Evolutionary conservation across 805 yeast species (phyloP).

Genomic region (Alloascoidea hylecoeti): DNA sequence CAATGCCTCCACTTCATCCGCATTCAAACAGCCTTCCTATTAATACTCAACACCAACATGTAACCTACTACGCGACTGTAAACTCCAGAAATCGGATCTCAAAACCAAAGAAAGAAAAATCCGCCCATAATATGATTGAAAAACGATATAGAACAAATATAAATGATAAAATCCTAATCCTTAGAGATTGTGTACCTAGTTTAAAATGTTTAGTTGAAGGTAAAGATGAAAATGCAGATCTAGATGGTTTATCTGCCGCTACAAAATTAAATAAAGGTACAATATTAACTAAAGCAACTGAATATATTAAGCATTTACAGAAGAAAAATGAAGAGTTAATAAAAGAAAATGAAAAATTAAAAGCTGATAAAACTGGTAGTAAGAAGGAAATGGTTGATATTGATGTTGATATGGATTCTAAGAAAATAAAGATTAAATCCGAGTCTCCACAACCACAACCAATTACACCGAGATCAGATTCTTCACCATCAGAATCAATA

Average conservation of each 20-base stretch:
- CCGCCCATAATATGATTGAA: conserved; percentile 69
- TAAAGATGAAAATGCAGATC: conserved; percentile 29
- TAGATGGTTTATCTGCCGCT: conserved; percentile 70
- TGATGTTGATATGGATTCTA: conserved; percentile 1
- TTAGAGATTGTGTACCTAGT: conserved; percentile 70
- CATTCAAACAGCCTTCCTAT: too few relatives aligned
- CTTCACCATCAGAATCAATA: not conserved
- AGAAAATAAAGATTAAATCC: not conserved
- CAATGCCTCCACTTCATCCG: too few relatives aligned
- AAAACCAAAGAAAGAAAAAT: conserved; percentile 27
- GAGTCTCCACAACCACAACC: not conserved
- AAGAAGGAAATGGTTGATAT: conserved; percentile 3
- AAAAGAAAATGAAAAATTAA: conserved; percentile 37
- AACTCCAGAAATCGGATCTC: not conserved
- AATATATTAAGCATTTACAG: conserved; percentile 65
- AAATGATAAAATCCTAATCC: conserved; percentile 51
- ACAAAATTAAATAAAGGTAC: conserved; percentile 66
- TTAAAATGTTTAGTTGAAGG: conserved; percentile 48
- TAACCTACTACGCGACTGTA: conserved; percentile 1
- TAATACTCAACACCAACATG: not conserved
- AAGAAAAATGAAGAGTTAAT: conserved; percentile 34
- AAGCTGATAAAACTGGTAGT: conserved; percentile 5
- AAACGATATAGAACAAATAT: conserved; percentile 71
- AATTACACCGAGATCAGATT: not conserved
- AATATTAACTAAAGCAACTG: conserved; percentile 64